Conservation (phyloP, 495 filamentous ascomycete species). For the Talaromyces borbonicus region DNA sequence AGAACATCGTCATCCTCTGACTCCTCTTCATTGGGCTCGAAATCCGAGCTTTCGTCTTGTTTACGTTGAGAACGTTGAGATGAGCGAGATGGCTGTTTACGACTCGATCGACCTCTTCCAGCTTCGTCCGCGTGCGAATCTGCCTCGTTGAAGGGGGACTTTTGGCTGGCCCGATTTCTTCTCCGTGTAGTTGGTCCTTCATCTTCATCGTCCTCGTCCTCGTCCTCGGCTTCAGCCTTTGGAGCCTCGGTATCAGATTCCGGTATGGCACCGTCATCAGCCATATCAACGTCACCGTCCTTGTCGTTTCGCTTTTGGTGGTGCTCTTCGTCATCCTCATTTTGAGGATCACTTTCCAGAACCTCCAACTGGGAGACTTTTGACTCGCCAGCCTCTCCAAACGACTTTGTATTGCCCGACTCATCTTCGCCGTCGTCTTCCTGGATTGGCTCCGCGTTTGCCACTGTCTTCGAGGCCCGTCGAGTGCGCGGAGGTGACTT, state of each 20-base stretch:
- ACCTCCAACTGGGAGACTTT: constrained; percentile 32
- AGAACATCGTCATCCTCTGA: constrained; percentile 49
- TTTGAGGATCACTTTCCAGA: constrained; percentile 32
- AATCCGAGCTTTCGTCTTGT: constrained; percentile 72
- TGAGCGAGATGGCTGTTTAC: constrained; percentile 35
- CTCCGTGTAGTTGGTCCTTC: constrained; percentile 49
- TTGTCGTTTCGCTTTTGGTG: constrained; percentile 19
- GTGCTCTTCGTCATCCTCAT: constrained; percentile 23
- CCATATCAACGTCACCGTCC: constrained; percentile 32
- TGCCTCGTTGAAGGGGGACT: constrained; percentile 22
- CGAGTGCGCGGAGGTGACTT: constrained; percentile 38
- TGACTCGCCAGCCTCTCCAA: constrained; percentile 22
- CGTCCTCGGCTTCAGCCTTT: constrained; percentile 26
- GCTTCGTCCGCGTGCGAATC: constrained; percentile 24
- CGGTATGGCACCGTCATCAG: constrained; percentile 39
- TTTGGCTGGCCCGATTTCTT: constrained; percentile 34
- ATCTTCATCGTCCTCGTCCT: constrained; percentile 60
- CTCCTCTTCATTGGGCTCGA: constrained; percentile 63
- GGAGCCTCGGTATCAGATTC: constrained; percentile 40
- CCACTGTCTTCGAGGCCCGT: constrained; percentile 39
- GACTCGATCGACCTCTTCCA: constrained; percentile 38
- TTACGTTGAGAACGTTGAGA: constrained; percentile 50
- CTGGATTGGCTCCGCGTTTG: constrained; percentile 43
- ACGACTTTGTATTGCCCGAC: neutral
- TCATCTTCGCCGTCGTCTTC: constrained; percentile 44